Base-by-base conservation (phyloP, 768 basidiomycete genomes). In the Royoungia palumana region DNA sequence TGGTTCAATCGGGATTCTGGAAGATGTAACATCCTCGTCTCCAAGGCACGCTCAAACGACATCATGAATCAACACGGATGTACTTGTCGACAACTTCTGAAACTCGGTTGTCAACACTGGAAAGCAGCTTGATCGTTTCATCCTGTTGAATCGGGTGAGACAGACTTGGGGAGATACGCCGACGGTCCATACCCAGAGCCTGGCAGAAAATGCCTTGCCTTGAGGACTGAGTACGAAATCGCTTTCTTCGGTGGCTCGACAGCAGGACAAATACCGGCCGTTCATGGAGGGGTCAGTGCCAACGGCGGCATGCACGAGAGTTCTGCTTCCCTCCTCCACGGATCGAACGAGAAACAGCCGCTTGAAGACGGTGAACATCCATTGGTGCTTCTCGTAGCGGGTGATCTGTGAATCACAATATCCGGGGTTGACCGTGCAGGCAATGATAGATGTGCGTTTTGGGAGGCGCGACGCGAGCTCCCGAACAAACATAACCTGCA, bases 241-340 rank as follows among this genome's bases (percentile, higher is more conserved):
- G 24, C 56, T 49, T 28, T 70, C 70, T 37, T 71, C 66, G 6
- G 37, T 19, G 6, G 67, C 48, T 25, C 53, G 36, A 44, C 57
- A 62, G 8, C 38, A 47, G 1, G 62, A 51, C 35, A 70, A 42
- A 32, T 71, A 73, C 32, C 57, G 61, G 10, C 71, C 72, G 6
- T 64, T 58, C 58, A 58, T 56, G 10, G 57, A 55, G 36, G 45
- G 51, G 34, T 58, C 59, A 7, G 50, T 56, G 2, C 61, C 57
- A 16, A 71, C 41, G 17, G 70, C 67, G 5, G 65, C 68, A 43
- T 64, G 65, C 1, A 72, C 54, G 2, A 74, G 54, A 1, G 64
- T 58, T n/a, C 69, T 63, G 43, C 67, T 63, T 13, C 72, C 72
- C 46, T 56, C 59, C 46, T 73, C 69, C 0, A 63, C 37, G 5